Evolutionary conservation across 352 stramenopile species (phyloP).

Genomic region (Blastocystis sp.): DNA sequence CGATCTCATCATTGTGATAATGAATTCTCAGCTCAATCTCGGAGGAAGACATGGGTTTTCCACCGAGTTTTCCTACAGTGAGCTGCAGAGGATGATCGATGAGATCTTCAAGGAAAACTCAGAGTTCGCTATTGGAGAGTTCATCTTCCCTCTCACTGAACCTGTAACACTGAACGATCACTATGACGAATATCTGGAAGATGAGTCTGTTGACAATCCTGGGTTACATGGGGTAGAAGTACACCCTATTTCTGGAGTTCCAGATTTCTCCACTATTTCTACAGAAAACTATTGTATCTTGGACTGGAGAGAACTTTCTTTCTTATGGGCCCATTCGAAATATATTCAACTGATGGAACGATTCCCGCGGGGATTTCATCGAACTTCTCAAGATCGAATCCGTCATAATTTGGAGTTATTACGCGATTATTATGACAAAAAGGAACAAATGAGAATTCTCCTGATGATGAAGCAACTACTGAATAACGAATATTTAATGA

Average conservation of each 20-base stretch:
- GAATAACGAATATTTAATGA: slow-evolving; percentile 67
- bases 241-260: not conserved
- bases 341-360: not conserved
- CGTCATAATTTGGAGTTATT: not conserved
- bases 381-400: not conserved
- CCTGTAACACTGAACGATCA: not conserved
- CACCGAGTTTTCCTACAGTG: slow-evolving; percentile 28
- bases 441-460: slow-evolving; percentile 65
- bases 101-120: slow-evolving; percentile 25
- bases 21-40: not conserved
- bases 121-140: slow-evolving; percentile 51
- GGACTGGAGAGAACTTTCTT: not conserved
- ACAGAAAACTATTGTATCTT: not conserved
- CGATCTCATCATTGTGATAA: slow-evolving; percentile 2
- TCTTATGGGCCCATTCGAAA: not conserved
- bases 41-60: not conserved
- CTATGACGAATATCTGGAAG: not conserved
- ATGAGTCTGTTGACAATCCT: not conserved
- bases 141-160: slow-evolving; percentile 52
- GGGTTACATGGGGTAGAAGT: not conserved
- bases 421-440: not conserved
- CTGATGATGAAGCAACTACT: slow-evolving; percentile 70
- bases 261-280: not conserved
- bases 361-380: not conserved
- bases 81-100: slow-evolving; percentile 53